phyloP scores from a whole-genome alignment of 331 rosid species.

The Arachis monticola region DNA sequence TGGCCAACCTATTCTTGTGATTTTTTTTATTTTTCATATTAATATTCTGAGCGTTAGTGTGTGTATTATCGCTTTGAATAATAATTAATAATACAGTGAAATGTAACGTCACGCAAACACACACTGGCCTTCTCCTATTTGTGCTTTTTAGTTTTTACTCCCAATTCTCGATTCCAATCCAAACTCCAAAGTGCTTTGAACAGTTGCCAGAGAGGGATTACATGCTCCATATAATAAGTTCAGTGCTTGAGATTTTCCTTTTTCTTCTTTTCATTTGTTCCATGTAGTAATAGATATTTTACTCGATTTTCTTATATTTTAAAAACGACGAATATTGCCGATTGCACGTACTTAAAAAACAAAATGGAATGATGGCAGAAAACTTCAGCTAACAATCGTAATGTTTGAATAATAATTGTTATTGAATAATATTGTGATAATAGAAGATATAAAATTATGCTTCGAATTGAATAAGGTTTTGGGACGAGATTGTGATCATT shows the following conservation, averaged over 20 bases:
- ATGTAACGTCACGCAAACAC: constrained; percentile 55
- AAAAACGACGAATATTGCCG: too few species aligned
- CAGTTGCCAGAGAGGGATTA: constrained; percentile 52
- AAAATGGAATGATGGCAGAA: too few species aligned
- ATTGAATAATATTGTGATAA: too few species aligned
- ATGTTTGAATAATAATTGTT: too few species aligned
- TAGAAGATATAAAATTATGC: too few species aligned
- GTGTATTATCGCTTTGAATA: constrained; percentile 33
- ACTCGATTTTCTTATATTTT: too few species aligned
- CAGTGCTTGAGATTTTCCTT: not conserved
- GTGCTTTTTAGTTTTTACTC: constrained; percentile 42
- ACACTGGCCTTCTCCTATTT: constrained; percentile 21
- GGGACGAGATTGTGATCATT: too few species aligned
- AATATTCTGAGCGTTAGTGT: constrained; percentile 16
- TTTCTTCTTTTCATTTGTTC: not conserved
- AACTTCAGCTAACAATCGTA: too few species aligned
- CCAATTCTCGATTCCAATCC: constrained; percentile 45
- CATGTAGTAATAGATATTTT: too few species aligned
- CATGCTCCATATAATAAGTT: not conserved
- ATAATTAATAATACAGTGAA: constrained; percentile 9
- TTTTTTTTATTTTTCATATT: constrained; percentile 43
- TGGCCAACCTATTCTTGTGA: constrained; percentile 34
- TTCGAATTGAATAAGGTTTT: too few species aligned
- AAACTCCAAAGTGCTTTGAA: constrained; percentile 47
- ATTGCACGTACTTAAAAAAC: too few species aligned